Evolutionary conservation across 192 early-diverging fungal species (phyloP), one percentile per base, ranked within the genome.

Genomic region (Gorgonomyces haynaldii): DNA sequence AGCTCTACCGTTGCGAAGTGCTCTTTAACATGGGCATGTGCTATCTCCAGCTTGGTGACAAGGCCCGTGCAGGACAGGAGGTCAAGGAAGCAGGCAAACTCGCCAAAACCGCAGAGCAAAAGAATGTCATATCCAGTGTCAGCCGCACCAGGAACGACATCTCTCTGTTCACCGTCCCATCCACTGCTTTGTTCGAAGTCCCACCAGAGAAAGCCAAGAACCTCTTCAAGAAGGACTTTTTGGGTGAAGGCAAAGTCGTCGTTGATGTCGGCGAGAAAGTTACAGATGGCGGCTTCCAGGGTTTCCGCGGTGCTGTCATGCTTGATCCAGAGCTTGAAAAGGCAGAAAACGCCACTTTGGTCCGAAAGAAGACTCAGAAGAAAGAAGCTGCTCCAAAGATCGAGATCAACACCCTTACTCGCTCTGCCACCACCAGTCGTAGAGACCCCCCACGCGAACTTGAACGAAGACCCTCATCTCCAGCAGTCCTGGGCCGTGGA

Each of bases 11-110:
- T 0, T 94, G 84, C 59, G 84, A 98, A 62, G 80, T 92, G 10
- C 57, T 85, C 39, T 98, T 87, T 74, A 96, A 96, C 62, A 78
- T 87, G 12, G 91, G 80, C 1, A 71, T 98, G 21, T 85, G 83
- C 58, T 76, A 78, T 21, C 19, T 28, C 25, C 25, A 43, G 17
- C 42, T 43, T 27, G 29, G 22, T 28, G 42, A 43, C 15, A 28
- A 25, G 13, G 17, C 16, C 17, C 19, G 26, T n/a, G 26, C 25
- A 15, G 25, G 25, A n/a, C 16, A 27, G 2, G 25, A 43, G 25
- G 17, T 43, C 25, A n/a, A 25, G 29, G 42, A 43, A 4, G 42
- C 42, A n/a, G 15, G 13, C 4, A 25, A 43, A 19, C 26, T 15
- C n/a, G 22, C 23, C 15, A 43, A 43, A 16, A 43, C 42, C 9